Percentiles rank a stretch among this genome's conserved stretches.
phyloP scores from a whole-genome alignment of 2,329 filamentous ascomycete species.

The Acephala macrosclerotiorum region DNA sequence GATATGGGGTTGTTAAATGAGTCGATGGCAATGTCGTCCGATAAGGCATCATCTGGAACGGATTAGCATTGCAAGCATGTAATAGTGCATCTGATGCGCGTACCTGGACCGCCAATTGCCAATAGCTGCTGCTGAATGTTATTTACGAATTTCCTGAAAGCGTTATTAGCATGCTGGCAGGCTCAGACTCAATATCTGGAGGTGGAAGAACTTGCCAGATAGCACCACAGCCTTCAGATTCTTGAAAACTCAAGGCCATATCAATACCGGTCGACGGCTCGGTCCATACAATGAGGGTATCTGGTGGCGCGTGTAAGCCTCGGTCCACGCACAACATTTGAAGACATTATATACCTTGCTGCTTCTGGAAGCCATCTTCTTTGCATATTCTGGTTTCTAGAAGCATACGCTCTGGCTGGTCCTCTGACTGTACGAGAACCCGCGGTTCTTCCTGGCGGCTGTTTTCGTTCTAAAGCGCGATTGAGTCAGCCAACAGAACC shows the following conservation, averaged over 20 bases:
- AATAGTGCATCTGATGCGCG: conserved; percentile 28
- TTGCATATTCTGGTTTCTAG: conserved; percentile 90
- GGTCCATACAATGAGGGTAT: conserved; percentile 98
- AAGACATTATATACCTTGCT: conserved; percentile 74
- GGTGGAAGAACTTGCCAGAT: conserved; percentile 74
- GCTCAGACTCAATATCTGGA: not conserved
- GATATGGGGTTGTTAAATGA: conserved; percentile 70
- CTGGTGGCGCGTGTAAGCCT: conserved; percentile 55
- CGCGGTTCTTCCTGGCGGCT: conserved; percentile 78
- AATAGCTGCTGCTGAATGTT: conserved; percentile 80
- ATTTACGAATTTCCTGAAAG: conserved; percentile 85
- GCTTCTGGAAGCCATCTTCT: conserved; percentile 97
- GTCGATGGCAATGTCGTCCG: conserved; percentile 85
- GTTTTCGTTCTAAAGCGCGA: conserved; percentile 56
- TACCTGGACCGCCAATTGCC: conserved; percentile 69
- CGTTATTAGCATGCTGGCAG: conserved; percentile 15
- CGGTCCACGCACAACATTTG: conserved; percentile 23
- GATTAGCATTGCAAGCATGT: conserved; percentile 5
- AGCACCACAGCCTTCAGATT: conserved; percentile 88
- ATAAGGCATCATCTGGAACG: conserved; percentile 78
- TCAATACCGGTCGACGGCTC: conserved; percentile 84
- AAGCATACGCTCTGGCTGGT: conserved; percentile 82
- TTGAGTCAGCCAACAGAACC: conserved; percentile 40
- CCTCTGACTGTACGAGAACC: conserved; percentile 93
- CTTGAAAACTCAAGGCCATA: conserved; percentile 98